These are phyloP conservation scores for Gossypium schwendimanii DNA, from an alignment of 441 rosid genomes.

Conservation along the genomic window DNA sequence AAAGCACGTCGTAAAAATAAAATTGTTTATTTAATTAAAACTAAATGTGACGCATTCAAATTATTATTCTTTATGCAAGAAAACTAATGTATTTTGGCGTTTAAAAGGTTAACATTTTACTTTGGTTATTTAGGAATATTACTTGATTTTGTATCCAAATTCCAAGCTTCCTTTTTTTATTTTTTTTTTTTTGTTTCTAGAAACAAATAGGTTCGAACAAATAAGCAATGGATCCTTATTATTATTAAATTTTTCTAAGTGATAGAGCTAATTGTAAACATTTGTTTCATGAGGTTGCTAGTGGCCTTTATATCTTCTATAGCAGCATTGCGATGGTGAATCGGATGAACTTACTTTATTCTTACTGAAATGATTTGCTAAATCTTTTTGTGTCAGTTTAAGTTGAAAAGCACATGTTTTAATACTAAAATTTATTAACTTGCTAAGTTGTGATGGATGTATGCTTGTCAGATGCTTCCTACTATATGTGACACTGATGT, in stretches of 20 bases:
- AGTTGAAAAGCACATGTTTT: neutral
- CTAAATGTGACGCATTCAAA: neutral
- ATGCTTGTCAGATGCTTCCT: neutral
- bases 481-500: neutral
- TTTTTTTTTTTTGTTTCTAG: neutral
- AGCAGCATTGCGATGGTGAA: neutral
- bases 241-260: neutral
- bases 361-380: neutral
- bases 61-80: neutral
- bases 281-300: neutral
- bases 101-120: neutral
- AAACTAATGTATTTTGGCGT: neutral
- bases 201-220: neutral
- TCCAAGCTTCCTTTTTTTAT: too few relatives aligned
- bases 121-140: neutral
- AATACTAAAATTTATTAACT: neutral
- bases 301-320: neutral
- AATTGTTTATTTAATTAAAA: neutral
- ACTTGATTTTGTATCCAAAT: neutral
- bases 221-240: neutral
- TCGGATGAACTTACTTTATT: neutral
- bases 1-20: neutral
- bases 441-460: neutral
- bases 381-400: neutral
- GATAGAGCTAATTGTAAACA: neutral